Conservation (phyloP, 345 rosid species). For the Erysimum cheiranthoides region DNA sequence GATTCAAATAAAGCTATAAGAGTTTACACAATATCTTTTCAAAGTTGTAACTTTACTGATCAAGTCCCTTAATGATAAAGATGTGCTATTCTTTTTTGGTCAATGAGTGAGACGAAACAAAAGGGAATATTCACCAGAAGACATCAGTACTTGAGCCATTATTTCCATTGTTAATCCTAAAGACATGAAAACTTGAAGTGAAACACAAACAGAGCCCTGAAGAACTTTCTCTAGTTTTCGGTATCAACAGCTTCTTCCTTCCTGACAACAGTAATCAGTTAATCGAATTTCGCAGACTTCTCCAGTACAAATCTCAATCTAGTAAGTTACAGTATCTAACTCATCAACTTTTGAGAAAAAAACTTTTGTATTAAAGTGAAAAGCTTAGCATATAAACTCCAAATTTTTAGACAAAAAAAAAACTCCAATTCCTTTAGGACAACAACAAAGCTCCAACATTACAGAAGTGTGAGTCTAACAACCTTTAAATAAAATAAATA, state of each 20-base stretch:
- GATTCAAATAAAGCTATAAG: constrained; percentile 22
- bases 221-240: background rate
- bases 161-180: background rate
- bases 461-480: constrained; percentile 26
- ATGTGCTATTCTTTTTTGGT: background rate
- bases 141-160: background rate
- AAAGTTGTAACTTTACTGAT: background rate
- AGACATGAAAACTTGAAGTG: constrained; percentile 1
- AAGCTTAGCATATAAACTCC: constrained; percentile 10
- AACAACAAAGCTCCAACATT: constrained; percentile 30
- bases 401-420: background rate
- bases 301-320: background rate
- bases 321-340: background rate
- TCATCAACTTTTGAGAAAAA: background rate
- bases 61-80: background rate
- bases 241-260: background rate
- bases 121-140: background rate
- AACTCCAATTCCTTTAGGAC: background rate
- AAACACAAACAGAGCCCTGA: background rate
- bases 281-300: background rate
- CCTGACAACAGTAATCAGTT: background rate
- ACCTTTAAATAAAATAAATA: constrained; percentile 12
- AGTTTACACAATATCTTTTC: constrained; percentile 9
- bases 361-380: background rate
- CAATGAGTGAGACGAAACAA: background rate